Evolutionary conservation across 2,329 filamentous ascomycete species (phyloP).

Genomic region (Kalaharituber pfeilii): DNA sequence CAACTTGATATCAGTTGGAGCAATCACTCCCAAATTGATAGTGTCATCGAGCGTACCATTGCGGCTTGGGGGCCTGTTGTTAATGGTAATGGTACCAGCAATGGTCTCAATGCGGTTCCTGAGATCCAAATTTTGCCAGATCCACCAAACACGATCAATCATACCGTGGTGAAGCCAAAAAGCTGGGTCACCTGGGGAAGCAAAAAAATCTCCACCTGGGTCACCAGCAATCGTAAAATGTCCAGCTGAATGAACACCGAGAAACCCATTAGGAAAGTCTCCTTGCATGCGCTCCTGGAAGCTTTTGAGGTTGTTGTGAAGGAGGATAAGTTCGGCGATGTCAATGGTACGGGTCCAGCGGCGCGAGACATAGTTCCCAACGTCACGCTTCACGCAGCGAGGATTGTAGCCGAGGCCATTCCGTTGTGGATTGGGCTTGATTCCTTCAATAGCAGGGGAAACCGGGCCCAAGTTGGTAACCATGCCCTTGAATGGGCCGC

Average conservation of each 20-base stretch:
- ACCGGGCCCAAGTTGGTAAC: constrained; percentile 27
- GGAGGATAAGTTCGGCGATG: constrained; percentile 27
- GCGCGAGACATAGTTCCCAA: constrained; percentile 23
- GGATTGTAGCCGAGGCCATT: constrained; percentile 25
- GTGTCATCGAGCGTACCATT: constrained; percentile 31
- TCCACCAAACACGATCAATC: constrained; percentile 34
- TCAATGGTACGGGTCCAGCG: neutral
- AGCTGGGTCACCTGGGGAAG: constrained; percentile 31
- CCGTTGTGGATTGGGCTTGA: constrained; percentile 10
- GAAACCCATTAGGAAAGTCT: constrained; percentile 24
- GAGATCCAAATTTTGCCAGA: constrained; percentile 35
- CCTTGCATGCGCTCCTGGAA: constrained; percentile 35
- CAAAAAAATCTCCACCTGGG: constrained; percentile 32
- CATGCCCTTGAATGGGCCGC: constrained; percentile 29
- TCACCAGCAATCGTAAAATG: constrained; percentile 33
- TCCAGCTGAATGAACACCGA: constrained; percentile 29
- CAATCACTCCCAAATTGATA: constrained; percentile 25
- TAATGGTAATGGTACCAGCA: constrained; percentile 30
- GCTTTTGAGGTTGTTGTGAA: constrained; percentile 26
- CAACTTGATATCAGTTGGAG: constrained; percentile 19
- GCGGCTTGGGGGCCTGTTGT: constrained; percentile 29
- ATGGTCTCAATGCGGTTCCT: constrained; percentile 26
- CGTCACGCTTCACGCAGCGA: constrained; percentile 27
- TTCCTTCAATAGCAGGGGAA: constrained; percentile 3
- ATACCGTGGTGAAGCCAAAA: constrained; percentile 34